phyloP scores from a whole-genome alignment of 805 yeast genomes.

The Suhomyces faveliae region DNA sequence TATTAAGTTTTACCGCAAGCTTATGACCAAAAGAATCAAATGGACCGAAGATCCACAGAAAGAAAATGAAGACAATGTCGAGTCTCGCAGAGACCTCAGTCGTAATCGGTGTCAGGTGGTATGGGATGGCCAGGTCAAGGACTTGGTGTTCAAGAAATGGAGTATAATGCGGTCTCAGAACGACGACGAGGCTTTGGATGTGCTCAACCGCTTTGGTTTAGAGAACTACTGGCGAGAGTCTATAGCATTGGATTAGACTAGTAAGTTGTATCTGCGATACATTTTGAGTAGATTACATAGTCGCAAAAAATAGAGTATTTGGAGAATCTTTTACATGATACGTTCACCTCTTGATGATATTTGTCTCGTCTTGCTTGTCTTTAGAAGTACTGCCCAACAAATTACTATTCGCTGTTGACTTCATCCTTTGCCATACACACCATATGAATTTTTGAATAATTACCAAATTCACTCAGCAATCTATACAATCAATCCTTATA shows the following conservation, averaged over 20 bases:
- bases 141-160: conserved; percentile 65
- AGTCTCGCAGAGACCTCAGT: conserved; percentile 17
- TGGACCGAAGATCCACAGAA: conserved; percentile 59
- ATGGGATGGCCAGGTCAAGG: conserved; percentile 71
- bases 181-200: conserved; percentile 49
- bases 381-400: too few relatives aligned
- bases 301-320: too few relatives aligned
- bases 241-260: background rate
- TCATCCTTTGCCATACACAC: too few relatives aligned
- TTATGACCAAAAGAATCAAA: conserved; percentile 59
- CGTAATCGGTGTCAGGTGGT: conserved; percentile 47
- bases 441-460: too few relatives aligned
- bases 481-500: too few relatives aligned
- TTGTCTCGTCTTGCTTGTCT: too few relatives aligned
- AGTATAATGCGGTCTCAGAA: conserved; percentile 53
- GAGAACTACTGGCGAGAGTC: conserved; percentile 57
- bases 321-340: too few relatives aligned
- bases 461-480: too few relatives aligned
- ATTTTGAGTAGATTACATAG: too few relatives aligned
- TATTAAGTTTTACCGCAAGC: conserved; percentile 58
- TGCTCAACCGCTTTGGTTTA: conserved; percentile 50
- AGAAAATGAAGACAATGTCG: conserved; percentile 1
- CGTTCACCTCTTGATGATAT: too few relatives aligned
- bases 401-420: too few relatives aligned
- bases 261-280: background rate